Evolutionary conservation across 768 basidiomycete species (phyloP), one percentile per base, ranked within the genome.

Genomic region (Paxillus involutus): DNA sequence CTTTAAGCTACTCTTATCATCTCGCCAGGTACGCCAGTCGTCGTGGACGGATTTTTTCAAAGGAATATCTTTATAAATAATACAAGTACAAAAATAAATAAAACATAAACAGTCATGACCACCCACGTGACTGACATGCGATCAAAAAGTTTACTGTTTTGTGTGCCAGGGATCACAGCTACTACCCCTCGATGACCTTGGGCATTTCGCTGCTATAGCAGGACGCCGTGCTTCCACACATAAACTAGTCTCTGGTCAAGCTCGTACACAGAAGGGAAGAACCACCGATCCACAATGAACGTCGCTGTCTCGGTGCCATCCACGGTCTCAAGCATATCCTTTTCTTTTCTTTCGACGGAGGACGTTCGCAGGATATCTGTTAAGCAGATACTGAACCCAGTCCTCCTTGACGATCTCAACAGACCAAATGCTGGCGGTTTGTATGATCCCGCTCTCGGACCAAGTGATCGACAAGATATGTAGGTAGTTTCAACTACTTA

Each of bases 331-430:
- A 88, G 89, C 58, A 73, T 98, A 55, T 93, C 94, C 9, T 99
- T 99, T 71, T 94, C 94, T 1, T 96, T 94, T 71, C 84, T 99
- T 48, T 84, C 89, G 14, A 77, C 91, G 13, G 81, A 89, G 61
- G 95, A 99, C 71, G 80, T 98, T 65, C 84, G 89, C 43, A 84
- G 89, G 53, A 93, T 98, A 66, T 96, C 94, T n/a, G 96, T 98
- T 66, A 95, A 97, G 75, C 93, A 97, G 75, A 89, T 98, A 58
- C 82, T 93, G 49, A 98, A 98, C 70, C 90, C 94, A 3, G 80
- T 89, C 55, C 83, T 99, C 40, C 82, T 98, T 59, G 94, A 99
- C 75, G 93, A 96, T 69, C 75, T 98, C 36, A 94, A 95, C 69
- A 77, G 90, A 61, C 97, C 97, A 3, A 98, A 91, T 63, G 76